Evolutionary conservation across 116 monocot species (phyloP), one percentile per base, ranked within the genome.

Genomic region (Phalaenopsis hybrid): DNA sequence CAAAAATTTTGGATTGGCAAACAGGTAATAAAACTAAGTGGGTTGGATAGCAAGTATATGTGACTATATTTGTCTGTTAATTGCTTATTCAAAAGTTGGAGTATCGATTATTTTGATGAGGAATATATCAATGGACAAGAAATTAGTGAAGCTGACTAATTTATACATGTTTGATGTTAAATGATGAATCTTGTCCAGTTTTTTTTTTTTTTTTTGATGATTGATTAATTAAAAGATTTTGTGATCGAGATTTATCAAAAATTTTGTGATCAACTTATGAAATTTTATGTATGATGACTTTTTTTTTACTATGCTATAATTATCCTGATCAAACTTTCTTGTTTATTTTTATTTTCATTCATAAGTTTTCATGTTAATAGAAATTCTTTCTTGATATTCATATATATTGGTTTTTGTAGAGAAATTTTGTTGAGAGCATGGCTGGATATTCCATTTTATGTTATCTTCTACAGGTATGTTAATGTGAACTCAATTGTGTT

Each of bases 401-500:
- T 75, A 49, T 81, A 61, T 77, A 78, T 20, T 65, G 41, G 16
- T 59, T 0, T 89, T 72, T 88, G 74, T 88, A 98, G 98, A 95
- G 98, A 86, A 98, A 95, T 67, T 98, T 98, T 84, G 98, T 98
- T 81, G 98, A 98, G 85, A 98, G 98, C 86, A 98, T 98, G 98
- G 98, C 98, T 74, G 98, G 98, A 79, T 98, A 98, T 90, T 98
- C 98, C 79, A 93, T 98, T 81, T 81, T 95, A 65, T 98, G 95
- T 81, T 98, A 98, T 86, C 89, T 98, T 74, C 80, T 98, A 46
- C 98, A 95, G 95, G 98, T 98, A 83, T 80, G 67, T 17, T 41
- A 78, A 21, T 41, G 28, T 65, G 65, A 6, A 65, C 65, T 65
- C 65, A 65, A 23, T 65, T 8, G 5, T 15, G 41, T 41, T 76